phyloP scores from a whole-genome alignment of 2,329 filamentous ascomycete species.

The Pseudogymnoascus sp. region DNA sequence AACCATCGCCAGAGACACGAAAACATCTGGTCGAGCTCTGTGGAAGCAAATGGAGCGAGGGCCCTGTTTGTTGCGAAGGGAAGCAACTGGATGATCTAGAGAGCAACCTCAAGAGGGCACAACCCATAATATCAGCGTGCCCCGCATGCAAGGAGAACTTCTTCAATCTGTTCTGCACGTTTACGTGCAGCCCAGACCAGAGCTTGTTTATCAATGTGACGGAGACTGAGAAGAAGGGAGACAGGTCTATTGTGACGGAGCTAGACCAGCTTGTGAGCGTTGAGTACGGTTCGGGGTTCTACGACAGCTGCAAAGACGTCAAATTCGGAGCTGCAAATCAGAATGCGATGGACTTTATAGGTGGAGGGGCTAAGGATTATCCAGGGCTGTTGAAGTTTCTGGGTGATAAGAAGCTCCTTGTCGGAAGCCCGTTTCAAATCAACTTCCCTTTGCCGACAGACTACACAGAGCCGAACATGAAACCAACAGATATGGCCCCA shows the following conservation, averaged over 20 bases:
- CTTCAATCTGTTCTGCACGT: conserved; percentile 96
- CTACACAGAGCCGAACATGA: conserved; percentile 61
- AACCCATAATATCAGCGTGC: conserved; percentile 83
- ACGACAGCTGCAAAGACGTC: conserved; percentile 96
- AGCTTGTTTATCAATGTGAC: conserved; percentile 94
- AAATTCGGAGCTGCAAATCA: conserved; percentile 94
- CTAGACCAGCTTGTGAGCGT: conserved; percentile 82
- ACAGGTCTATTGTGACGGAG: conserved; percentile 64
- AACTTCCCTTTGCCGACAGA: conserved; percentile 64
- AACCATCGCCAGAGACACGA: conserved; percentile 63
- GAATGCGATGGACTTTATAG: conserved; percentile 91
- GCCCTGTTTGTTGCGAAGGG: conserved; percentile 74
- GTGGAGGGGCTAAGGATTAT: conserved; percentile 88
- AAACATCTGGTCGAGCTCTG: conserved; percentile 77
- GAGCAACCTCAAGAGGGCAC: conserved; percentile 77
- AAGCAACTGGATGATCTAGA: conserved; percentile 77
- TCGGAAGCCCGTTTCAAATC: conserved; percentile 95
- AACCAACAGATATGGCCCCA: conserved; percentile 58
- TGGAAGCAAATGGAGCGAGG: conserved; percentile 75
- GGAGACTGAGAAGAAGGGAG: conserved; percentile 51
- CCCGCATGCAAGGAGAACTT: conserved; percentile 98
- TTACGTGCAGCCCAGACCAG: conserved; percentile 95
- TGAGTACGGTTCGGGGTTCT: conserved; percentile 79
- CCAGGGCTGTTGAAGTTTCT: conserved; percentile 81
- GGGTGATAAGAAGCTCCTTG: conserved; percentile 76